Conservation (phyloP, 176 grass and related monocot species). For the Musa troglodytarum region DNA sequence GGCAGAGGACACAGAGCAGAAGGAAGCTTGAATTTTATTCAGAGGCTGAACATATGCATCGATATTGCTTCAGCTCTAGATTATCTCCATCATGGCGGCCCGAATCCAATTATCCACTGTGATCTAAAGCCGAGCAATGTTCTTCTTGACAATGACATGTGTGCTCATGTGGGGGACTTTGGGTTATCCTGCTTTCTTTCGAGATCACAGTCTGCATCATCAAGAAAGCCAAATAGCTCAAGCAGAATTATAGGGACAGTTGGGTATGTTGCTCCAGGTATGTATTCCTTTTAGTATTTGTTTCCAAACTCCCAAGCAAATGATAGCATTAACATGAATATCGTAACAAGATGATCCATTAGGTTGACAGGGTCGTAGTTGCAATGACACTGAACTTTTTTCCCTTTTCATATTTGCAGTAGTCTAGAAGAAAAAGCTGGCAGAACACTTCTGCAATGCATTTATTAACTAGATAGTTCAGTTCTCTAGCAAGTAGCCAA, state of each 20-base stretch:
- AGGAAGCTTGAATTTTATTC: slow-evolving; percentile 10
- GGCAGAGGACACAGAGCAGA: background rate
- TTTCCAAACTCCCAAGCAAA: background rate
- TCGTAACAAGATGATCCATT: no score
- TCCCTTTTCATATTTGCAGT: no score
- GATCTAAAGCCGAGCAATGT: slow-evolving; percentile 46
- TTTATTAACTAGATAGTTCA: no score
- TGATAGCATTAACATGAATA: no score
- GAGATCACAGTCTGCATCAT: background rate
- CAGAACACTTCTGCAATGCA: no score
- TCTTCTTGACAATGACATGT: slow-evolving; percentile 34
- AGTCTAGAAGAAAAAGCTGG: no score
- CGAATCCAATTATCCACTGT: slow-evolving; percentile 34
- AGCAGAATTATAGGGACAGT: slow-evolving; percentile 28
- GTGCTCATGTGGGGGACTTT: slow-evolving; percentile 35
- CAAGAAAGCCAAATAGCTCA: slow-evolving; percentile 7
- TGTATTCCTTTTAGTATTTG: background rate
- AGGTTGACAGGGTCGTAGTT: no score
- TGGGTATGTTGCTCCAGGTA: slow-evolving; percentile 53
- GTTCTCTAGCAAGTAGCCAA: no score
- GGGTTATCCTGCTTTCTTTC: slow-evolving; percentile 31
- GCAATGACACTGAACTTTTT: no score
- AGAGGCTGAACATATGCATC: slow-evolving; percentile 32
- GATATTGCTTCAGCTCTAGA: slow-evolving; percentile 34
- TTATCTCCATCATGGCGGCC: slow-evolving; percentile 34